Conservation (phyloP, 2,329 filamentous ascomycete genomes). For the Pleoardoris graminearum region DNA sequence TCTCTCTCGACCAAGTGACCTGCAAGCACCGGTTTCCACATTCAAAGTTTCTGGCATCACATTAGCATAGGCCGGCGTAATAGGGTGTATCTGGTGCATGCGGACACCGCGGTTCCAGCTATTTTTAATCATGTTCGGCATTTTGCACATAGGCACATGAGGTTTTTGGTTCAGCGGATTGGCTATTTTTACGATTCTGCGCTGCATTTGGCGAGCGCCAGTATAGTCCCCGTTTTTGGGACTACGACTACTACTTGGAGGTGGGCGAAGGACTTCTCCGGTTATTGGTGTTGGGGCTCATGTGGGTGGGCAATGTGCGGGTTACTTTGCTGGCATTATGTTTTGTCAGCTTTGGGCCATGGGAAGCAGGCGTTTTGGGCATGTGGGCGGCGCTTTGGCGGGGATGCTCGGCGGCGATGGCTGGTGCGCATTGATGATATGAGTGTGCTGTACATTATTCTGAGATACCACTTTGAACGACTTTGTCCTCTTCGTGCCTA, state of each 20-base stretch:
- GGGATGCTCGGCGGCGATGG: too few relatives aligned
- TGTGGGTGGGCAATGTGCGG: conserved; percentile 3
- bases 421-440: conserved; percentile 14
- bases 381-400: conserved; percentile 4
- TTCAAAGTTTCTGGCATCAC: conserved; percentile 3
- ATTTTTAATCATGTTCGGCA: conserved; percentile 1
- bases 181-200: background rate
- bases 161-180: conserved; percentile 3
- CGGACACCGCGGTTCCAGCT: background rate
- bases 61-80: conserved; percentile 12
- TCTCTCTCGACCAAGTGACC: background rate
- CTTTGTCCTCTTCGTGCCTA: background rate
- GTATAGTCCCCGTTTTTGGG: too few relatives aligned
- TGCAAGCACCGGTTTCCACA: background rate
- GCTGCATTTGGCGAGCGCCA: background rate
- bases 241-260: too few relatives aligned
- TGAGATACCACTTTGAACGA: conserved; percentile 7
- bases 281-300: conserved; percentile 29
- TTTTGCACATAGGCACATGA: conserved; percentile 2
- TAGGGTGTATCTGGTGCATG: background rate
- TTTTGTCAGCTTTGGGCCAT: conserved; percentile 10
- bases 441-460: conserved; percentile 19
- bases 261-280: too few relatives aligned
- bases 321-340: conserved; percentile 14
- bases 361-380: conserved; percentile 17